Percentiles rank a stretch among this genome's conserved stretches.
phyloP scores from a whole-genome alignment of 2,329 filamentous ascomycete species.

The Pseudogymnoascus verrucosus region DNA sequence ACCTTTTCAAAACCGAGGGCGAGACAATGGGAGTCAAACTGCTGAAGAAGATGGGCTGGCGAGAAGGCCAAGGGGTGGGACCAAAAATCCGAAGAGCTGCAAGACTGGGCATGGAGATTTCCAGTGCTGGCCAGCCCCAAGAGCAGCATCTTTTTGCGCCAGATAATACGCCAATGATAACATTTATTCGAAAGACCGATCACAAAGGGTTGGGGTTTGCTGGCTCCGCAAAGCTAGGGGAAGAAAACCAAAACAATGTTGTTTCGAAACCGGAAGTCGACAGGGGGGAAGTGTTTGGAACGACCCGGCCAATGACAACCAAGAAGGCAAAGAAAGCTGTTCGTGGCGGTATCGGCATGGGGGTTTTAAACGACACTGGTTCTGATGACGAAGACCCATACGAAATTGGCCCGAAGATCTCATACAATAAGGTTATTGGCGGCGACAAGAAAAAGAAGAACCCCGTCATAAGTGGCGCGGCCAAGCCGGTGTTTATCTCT shows the following conservation, averaged over 20 bases:
- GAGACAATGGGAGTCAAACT: slow-evolving; percentile 84
- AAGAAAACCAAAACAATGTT: slow-evolving; percentile 16
- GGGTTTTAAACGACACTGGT: slow-evolving; percentile 82
- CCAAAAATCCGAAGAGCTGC: slow-evolving; percentile 73
- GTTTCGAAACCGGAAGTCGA: slow-evolving; percentile 21
- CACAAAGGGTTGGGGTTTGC: slow-evolving; percentile 62
- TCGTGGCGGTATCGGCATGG: slow-evolving; percentile 72
- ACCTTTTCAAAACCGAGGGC: slow-evolving; percentile 62
- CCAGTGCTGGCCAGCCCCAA: slow-evolving; percentile 31
- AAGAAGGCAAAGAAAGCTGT: slow-evolving; percentile 46
- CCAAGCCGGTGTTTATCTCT: slow-evolving; percentile 69
- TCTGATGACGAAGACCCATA: slow-evolving; percentile 96
- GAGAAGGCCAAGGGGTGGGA: slow-evolving; percentile 84
- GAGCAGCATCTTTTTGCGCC: slow-evolving; percentile 74
- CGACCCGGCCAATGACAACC: slow-evolving; percentile 13
- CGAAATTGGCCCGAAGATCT: slow-evolving; percentile 82
- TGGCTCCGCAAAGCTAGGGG: slow-evolving; percentile 47
- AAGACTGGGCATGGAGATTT: slow-evolving; percentile 46
- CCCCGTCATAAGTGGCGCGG: slow-evolving; percentile 46
- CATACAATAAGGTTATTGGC: slow-evolving; percentile 74
- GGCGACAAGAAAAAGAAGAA: slow-evolving; percentile 75
- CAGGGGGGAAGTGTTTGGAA: slow-evolving; percentile 33
- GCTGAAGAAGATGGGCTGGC: slow-evolving; percentile 91
- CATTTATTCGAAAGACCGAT: slow-evolving; percentile 57
- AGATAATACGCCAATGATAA: slow-evolving; percentile 64